Percentiles rank a stretch among this genome's conserved stretches.
These are phyloP conservation scores for Lagenaria siceraria DNA, from an alignment of 306 rosid species.

Conservation along the genomic window DNA sequence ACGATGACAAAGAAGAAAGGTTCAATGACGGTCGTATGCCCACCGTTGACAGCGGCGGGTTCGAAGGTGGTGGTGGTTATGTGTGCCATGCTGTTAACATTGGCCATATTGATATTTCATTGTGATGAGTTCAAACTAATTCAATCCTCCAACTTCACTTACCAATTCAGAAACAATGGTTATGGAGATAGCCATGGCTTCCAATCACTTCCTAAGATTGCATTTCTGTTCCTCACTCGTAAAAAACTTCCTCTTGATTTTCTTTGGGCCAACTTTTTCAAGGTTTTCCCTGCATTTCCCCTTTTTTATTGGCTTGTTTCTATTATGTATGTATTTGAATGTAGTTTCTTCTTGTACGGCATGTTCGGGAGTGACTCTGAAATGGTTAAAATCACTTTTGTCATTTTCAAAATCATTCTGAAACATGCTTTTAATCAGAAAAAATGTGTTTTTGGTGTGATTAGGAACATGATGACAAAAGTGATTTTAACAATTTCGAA, in stretches of 20 bases:
- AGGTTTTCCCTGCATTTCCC: slow-evolving; percentile 29
- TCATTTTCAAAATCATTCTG: too few relatives aligned
- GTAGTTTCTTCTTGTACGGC: not conserved
- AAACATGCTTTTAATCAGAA: too few relatives aligned
- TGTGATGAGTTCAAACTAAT: slow-evolving; percentile 7
- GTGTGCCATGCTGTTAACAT: not conserved
- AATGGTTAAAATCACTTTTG: too few relatives aligned
- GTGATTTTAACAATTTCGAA: too few relatives aligned
- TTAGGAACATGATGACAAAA: too few relatives aligned
- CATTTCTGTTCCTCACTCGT: slow-evolving; percentile 73
- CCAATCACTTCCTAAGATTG: slow-evolving; percentile 61
- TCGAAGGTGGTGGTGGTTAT: not conserved
- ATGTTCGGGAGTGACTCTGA: too few relatives aligned
- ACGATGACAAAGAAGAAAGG: slow-evolving; percentile 16
- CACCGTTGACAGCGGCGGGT: not conserved
- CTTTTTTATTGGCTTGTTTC: not conserved
- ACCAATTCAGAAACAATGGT: not conserved
- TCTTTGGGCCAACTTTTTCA: slow-evolving; percentile 68
- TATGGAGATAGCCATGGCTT: slow-evolving; percentile 8
- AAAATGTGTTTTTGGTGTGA: too few relatives aligned
- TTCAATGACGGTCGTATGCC: not conserved
- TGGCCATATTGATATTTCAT: slow-evolving; percentile 11
- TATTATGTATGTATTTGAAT: not conserved
- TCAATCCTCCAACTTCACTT: not conserved
- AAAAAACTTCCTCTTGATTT: slow-evolving; percentile 72